phyloP scores from a whole-genome alignment of 306 rosid genomes.

The Pyrus bretschneideri region DNA sequence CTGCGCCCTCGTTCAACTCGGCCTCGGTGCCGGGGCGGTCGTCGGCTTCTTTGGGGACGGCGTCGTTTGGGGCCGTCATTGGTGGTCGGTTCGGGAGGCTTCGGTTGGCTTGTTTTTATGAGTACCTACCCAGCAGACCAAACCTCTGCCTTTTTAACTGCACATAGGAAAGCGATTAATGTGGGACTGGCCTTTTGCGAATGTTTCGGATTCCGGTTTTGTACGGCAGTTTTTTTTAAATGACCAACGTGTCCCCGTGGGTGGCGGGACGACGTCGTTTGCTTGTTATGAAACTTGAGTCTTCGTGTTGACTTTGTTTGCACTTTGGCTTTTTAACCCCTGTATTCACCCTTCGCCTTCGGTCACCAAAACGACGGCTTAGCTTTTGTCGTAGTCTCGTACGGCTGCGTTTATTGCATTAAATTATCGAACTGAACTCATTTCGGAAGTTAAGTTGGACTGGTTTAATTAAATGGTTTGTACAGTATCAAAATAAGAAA shows the following conservation, averaged over 20 bases:
- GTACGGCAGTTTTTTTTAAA: not conserved
- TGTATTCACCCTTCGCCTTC: not conserved
- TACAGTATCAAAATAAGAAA: too few relatives aligned
- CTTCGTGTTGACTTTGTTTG: not conserved
- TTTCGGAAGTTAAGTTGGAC: too few relatives aligned
- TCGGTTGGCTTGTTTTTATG: not conserved
- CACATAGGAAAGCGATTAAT: not conserved
- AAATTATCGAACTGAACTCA: too few relatives aligned
- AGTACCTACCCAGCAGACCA: not conserved
- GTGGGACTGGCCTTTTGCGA: not conserved
- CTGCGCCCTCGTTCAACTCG: not conserved
- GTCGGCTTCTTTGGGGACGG: conserved; percentile 2
- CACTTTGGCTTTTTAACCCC: not conserved
- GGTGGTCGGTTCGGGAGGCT: not conserved
- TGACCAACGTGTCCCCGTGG: conserved; percentile 3
- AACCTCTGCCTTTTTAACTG: conserved; percentile 22
- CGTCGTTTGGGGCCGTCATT: conserved; percentile 21
- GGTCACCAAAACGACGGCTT: not conserved
- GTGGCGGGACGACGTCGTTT: not conserved
- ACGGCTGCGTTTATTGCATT: too few relatives aligned
- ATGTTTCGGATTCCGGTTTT: conserved; percentile 5
- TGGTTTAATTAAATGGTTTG: too few relatives aligned
- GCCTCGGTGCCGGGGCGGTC: not conserved
- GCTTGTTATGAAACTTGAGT: not conserved
- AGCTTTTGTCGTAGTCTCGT: not conserved